Base-by-base conservation (phyloP, 345 rosid species). In the Firmiana major region DNA sequence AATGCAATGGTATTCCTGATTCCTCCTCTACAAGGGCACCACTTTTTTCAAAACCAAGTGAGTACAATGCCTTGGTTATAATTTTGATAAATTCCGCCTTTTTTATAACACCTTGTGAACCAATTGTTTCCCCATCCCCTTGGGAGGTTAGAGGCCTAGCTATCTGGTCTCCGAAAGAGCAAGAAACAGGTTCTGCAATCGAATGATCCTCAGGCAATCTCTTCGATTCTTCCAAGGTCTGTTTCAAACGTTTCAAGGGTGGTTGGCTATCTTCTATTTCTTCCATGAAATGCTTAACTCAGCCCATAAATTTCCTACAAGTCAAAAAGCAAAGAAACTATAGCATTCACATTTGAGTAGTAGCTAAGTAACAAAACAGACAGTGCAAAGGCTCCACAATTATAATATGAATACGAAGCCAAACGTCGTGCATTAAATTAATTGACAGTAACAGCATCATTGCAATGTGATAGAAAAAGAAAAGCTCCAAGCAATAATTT, bases 11-110 rank as follows among this genome's bases (percentile, higher is more conserved):
- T 79, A 87, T 85, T 38, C 96, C 91, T 0, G 93, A 91, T 74
- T 91, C 96, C 80, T 91, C 89, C 84, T 91, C 93, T 22, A 91
- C 77, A 82, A 77, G 85, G 43, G 93, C 91, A 42, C 90, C 88
- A 21, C 85, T 84, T 82, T 81, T 88, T 57, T 86, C 81, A 81
- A 78, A 91, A 66, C 97, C 93, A 77, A 91, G 97, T 7, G 97
- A 89, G 76, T 89, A 88, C 48, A 91, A 86, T 34, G 96, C 89
- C 73, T 80, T 90, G 74, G 89, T 82, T 74, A 91, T 88, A 48
- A 88, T 85, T 73, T 84, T 87, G 77, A 91, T 70, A 58, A 89
- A 91, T 80, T 91, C 92, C 12, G 84, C 75, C 80, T 78, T 88
- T 77, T 82, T 91, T 62, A 91, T 87, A 75, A 88, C 87, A 57